Conservation (phyloP, 768 basidiomycete species). For the Astraeus odoratus region DNA sequence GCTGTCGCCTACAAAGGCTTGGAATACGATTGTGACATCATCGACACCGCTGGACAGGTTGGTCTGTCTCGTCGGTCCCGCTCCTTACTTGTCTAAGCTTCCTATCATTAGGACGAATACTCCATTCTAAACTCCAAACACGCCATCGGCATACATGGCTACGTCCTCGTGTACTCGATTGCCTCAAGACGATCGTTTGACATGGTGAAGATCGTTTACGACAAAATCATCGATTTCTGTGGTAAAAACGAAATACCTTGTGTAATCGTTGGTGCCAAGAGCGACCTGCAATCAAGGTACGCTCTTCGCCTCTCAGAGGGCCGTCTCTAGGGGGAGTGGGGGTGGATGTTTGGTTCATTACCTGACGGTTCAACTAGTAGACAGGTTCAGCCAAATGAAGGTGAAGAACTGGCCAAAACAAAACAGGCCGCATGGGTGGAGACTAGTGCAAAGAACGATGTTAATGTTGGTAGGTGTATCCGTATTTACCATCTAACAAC, state of each 20-base stretch:
- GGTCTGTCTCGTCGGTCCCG: conserved; percentile 15
- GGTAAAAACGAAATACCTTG: conserved; percentile 82
- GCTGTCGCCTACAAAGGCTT: conserved; percentile 80
- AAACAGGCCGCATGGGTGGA: conserved; percentile 80
- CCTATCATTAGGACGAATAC: conserved; percentile 74
- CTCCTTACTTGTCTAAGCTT: conserved; percentile 3
- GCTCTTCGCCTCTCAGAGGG: conserved; percentile 21
- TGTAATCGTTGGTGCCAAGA: conserved; percentile 91
- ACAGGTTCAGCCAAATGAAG: conserved; percentile 71
- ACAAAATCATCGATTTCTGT: conserved; percentile 88
- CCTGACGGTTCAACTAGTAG: conserved; percentile 40
- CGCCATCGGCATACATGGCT: conserved; percentile 96
- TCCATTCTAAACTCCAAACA: conserved; percentile 90
- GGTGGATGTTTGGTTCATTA: conserved; percentile 21
- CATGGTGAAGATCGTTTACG: conserved; percentile 88
- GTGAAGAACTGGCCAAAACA: conserved; percentile 62
- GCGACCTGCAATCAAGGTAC: conserved; percentile 72
- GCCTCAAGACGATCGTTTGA: conserved; percentile 85
- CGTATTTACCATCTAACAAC: conserved; percentile 2
- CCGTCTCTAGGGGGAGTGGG: conserved; percentile 8
- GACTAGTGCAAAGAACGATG: conserved; percentile 80
- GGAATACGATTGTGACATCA: conserved; percentile 94
- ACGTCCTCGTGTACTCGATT: conserved; percentile 94
- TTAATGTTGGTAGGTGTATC: conserved; percentile 73
- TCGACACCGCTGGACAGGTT: conserved; percentile 97